A percentile compares a stretch with the other conserved stretches of the same genome.
Evolutionary conservation across 129 eudicot genomes (phyloP).

Genomic region (Helianthus tuberosus): DNA sequence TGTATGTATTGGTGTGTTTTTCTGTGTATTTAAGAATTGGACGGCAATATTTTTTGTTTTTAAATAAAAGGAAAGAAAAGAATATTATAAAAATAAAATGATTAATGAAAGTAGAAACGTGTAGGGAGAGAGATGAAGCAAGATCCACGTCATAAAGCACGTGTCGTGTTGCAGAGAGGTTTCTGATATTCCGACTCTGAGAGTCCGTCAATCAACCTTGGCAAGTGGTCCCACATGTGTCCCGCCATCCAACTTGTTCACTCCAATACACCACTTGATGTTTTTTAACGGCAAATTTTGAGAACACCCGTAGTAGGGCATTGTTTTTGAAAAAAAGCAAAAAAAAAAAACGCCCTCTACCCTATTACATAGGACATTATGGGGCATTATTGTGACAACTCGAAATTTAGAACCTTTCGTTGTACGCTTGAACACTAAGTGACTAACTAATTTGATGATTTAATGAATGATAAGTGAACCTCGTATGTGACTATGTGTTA

Average conservation of each 20-base stretch:
- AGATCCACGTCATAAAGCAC: constrained; percentile 41
- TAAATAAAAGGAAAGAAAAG: constrained; percentile 29
- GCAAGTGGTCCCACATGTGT: constrained; percentile 31
- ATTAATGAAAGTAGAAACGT: constrained; percentile 13
- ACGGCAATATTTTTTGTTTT: neutral
- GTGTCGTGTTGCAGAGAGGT: constrained; percentile 23
- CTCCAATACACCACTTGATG: constrained; percentile 12
- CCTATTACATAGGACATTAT: no score
- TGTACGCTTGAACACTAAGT: no score
- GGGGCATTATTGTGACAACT: no score
- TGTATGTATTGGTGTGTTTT: neutral
- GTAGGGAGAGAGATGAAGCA: constrained; percentile 15
- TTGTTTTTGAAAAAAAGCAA: no score
- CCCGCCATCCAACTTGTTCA: constrained; percentile 36
- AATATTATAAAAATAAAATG: neutral
- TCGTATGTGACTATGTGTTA: no score
- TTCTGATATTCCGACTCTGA: constrained; percentile 17
- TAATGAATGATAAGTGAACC: no score
- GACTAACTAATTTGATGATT: no score
- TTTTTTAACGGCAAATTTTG: no score
- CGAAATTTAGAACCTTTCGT: no score
- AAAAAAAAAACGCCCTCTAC: no score
- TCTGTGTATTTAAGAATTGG: neutral
- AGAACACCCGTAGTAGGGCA: no score
- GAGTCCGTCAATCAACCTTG: constrained; percentile 37